Percentiles rank a stretch among this genome's conserved stretches.
These are phyloP conservation scores for Teratosphaeria destructans DNA, from an alignment of 2,329 filamentous ascomycete species.

Conservation along the genomic window DNA sequence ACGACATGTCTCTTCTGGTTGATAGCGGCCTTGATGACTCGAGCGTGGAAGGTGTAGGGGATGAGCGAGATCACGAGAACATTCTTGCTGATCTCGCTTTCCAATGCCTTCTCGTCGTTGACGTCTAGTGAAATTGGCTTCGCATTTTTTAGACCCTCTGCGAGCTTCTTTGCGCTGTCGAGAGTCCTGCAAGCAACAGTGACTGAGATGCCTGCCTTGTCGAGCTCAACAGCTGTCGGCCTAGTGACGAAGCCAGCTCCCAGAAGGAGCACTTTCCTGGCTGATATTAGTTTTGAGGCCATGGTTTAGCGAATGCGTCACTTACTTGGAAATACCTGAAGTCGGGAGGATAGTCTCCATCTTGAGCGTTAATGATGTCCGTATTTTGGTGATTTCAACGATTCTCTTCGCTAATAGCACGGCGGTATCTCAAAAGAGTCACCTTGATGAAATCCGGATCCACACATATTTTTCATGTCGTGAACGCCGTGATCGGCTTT, in stretches of 20 bases:
- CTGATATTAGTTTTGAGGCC: not conserved
- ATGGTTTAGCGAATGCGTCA: conserved; percentile 1
- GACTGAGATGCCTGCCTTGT: conserved; percentile 46
- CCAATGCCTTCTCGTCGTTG: conserved; percentile 62
- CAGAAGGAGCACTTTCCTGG: conserved; percentile 38
- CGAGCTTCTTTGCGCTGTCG: conserved; percentile 63
- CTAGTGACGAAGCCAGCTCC: conserved; percentile 45
- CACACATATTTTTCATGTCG: not conserved
- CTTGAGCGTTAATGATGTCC: conserved; percentile 6
- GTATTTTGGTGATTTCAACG: not conserved
- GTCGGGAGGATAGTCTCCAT: conserved; percentile 27
- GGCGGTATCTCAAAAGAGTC: not conserved
- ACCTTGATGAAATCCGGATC: not conserved
- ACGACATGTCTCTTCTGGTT: conserved; percentile 91
- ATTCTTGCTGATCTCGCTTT: conserved; percentile 68
- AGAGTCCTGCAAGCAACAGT: conserved; percentile 71
- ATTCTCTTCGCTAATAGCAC: not conserved
- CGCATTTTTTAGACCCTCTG: conserved; percentile 60
- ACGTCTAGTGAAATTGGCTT: conserved; percentile 77
- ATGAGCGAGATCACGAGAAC: conserved; percentile 52
- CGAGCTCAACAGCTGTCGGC: conserved; percentile 49
- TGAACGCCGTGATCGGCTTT: not conserved
- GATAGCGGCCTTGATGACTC: conserved; percentile 89
- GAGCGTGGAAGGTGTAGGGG: conserved; percentile 80
- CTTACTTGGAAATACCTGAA: conserved; percentile 25